Conservation (phyloP, 768 basidiomycete genomes). For the Xerocomellus amylosporus region DNA sequence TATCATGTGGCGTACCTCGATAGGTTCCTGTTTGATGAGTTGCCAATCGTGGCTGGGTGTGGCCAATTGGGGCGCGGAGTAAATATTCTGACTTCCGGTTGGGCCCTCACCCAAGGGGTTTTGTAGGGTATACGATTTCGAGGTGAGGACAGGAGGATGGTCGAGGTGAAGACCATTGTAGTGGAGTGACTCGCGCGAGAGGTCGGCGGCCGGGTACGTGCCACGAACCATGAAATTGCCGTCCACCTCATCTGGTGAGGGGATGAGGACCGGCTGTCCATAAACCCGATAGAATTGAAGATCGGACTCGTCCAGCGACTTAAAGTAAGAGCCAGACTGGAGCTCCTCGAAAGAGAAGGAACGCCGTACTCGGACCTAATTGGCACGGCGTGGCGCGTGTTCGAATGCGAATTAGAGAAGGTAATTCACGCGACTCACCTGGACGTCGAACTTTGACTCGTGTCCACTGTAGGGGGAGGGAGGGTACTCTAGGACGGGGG, state of each 20-base stretch:
- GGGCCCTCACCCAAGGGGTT: constrained; percentile 26
- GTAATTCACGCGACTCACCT: constrained; percentile 4
- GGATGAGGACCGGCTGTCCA: constrained; percentile 33
- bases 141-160: constrained; percentile 5
- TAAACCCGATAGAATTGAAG: constrained; percentile 33
- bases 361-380: constrained; percentile 30
- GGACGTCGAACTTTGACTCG: constrained; percentile 25
- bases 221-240: constrained; percentile 16
- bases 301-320: constrained; percentile 31
- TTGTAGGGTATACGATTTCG: constrained; percentile 30
- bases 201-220: constrained; percentile 1
- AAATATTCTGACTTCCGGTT: not conserved
- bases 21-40: constrained; percentile 24
- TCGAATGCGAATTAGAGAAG: not conserved
- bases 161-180: constrained; percentile 5
- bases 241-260: constrained; percentile 21
- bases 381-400: not conserved
- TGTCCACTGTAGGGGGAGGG: constrained; percentile 4
- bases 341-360: constrained; percentile 35
- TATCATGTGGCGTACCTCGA: constrained; percentile 20
- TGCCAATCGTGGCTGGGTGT: constrained; percentile 18
- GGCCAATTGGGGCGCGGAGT: not conserved
- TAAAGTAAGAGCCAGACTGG: constrained; percentile 33
- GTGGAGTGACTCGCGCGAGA: not conserved
- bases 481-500: constrained; percentile 5